Conservation (phyloP, 1,139 yeast species). For the Scheffersomyces stambukii region DNA sequence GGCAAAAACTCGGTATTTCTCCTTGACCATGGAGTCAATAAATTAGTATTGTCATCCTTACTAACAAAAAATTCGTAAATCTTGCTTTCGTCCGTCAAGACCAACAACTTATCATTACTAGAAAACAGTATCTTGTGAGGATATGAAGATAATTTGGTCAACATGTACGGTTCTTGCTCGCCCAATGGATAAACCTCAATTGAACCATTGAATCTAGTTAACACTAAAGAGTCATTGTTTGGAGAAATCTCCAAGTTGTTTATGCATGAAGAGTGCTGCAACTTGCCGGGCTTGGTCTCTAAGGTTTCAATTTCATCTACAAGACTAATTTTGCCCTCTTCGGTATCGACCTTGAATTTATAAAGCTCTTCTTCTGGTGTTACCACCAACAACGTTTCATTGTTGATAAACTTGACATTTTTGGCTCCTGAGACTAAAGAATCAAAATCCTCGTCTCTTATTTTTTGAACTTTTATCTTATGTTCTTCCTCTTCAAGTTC, state of each 20-base stretch:
- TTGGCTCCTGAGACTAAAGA: constrained; percentile 53
- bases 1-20: constrained; percentile 76
- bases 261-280: constrained; percentile 40
- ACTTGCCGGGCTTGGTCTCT: constrained; percentile 19
- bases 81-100: constrained; percentile 71
- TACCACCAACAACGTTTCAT: constrained; percentile 47
- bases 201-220: constrained; percentile 62
- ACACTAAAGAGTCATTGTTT: constrained; percentile 42
- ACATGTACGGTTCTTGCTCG: constrained; percentile 14
- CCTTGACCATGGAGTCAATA: constrained; percentile 77
- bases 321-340: constrained; percentile 21
- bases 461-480: constrained; percentile 49
- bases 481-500: constrained; percentile 37
- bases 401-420: constrained; percentile 40
- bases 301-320: constrained; percentile 41
- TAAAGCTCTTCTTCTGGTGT: constrained; percentile 66
- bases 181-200: constrained; percentile 48
- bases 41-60: constrained; percentile 19
- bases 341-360: constrained; percentile 37
- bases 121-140: constrained; percentile 67
- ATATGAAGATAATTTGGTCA: constrained; percentile 52
- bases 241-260: constrained; percentile 48
- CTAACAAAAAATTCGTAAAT: constrained; percentile 58
- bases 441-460: constrained; percentile 48
- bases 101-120: constrained; percentile 47